A percentile compares a stretch with the other conserved stretches of the same genome.
phyloP scores from a whole-genome alignment of 2,329 filamentous ascomycete species.

The Thermoascus crustaceus region DNA sequence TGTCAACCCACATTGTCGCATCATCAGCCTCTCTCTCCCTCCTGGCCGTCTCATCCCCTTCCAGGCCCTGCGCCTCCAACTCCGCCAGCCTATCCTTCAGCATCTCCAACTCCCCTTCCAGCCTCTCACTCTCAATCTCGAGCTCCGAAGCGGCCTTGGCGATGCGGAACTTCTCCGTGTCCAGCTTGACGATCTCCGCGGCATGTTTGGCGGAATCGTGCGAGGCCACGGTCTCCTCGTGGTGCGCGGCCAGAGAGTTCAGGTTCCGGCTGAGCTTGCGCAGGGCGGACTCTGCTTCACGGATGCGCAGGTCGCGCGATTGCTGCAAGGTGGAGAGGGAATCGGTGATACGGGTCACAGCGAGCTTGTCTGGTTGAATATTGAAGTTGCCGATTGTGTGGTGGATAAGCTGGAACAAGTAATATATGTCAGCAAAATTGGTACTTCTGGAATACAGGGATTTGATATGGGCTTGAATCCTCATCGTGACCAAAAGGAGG shows the following conservation, averaged over 20 bases:
- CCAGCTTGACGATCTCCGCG: slow-evolving; percentile 72
- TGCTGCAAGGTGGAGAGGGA: slow-evolving; percentile 76
- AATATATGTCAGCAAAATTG: slow-evolving; percentile 7
- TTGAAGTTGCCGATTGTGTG: slow-evolving; percentile 95
- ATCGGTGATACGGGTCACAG: slow-evolving; percentile 74
- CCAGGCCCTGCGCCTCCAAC: slow-evolving; percentile 77
- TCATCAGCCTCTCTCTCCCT: slow-evolving; percentile 45
- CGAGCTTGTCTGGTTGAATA: slow-evolving; percentile 77
- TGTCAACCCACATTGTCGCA: slow-evolving; percentile 36
- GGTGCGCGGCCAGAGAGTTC: slow-evolving; percentile 63
- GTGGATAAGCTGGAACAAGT: slow-evolving; percentile 64
- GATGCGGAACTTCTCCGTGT: slow-evolving; percentile 87
- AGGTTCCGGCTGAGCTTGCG: slow-evolving; percentile 69
- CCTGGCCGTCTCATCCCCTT: slow-evolving; percentile 53
- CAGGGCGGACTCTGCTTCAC: slow-evolving; percentile 59
- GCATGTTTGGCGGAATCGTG: slow-evolving; percentile 77
- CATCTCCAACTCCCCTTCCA: slow-evolving; percentile 68
- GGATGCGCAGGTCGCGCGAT: slow-evolving; percentile 69
- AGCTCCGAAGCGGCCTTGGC: slow-evolving; percentile 86
- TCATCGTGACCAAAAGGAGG: too few species aligned
- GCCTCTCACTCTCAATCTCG: slow-evolving; percentile 90
- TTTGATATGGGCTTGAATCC: too few species aligned
- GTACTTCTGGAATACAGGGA: neutral
- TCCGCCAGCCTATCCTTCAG: slow-evolving; percentile 68
- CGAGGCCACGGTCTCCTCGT: slow-evolving; percentile 63